Evolutionary conservation across 2,329 filamentous ascomycete species (phyloP).

Genomic region (Elsinoe ampelina): DNA sequence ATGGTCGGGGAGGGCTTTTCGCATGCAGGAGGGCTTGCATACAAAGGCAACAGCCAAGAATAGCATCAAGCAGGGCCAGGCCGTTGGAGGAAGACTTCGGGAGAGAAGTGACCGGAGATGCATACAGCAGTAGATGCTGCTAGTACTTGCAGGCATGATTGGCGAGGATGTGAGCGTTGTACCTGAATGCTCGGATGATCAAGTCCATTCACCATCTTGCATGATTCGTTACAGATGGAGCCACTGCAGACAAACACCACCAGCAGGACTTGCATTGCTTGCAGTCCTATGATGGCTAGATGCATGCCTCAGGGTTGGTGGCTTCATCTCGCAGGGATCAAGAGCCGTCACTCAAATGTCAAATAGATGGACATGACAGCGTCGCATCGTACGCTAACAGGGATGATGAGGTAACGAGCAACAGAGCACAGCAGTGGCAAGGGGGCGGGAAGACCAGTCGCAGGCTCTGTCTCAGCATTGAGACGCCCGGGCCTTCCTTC

Average conservation of each 20-base stretch:
- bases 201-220: too few relatives aligned
- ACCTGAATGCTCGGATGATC: too few relatives aligned
- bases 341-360: background rate
- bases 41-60: too few relatives aligned
- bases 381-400: background rate
- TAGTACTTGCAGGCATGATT: too few relatives aligned
- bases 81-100: too few relatives aligned
- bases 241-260: background rate
- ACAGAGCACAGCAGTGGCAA: background rate
- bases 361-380: conserved; percentile 9
- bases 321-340: background rate
- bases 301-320: conserved; percentile 3
- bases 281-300: background rate
- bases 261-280: background rate
- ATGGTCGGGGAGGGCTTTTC: too few relatives aligned
- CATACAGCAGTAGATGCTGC: too few relatives aligned
- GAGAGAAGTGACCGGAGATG: too few relatives aligned
- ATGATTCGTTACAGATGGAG: background rate
- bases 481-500: background rate
- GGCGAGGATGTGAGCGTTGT: too few relatives aligned
- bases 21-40: too few relatives aligned
- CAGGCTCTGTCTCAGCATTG: background rate
- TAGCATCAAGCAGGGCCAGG: too few relatives aligned
- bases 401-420: background rate
- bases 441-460: background rate